Percentiles rank a stretch among this genome's conserved stretches.
phyloP scores from a whole-genome alignment of 768 basidiomycete genomes.

The Gloeostereum incarnatum region DNA sequence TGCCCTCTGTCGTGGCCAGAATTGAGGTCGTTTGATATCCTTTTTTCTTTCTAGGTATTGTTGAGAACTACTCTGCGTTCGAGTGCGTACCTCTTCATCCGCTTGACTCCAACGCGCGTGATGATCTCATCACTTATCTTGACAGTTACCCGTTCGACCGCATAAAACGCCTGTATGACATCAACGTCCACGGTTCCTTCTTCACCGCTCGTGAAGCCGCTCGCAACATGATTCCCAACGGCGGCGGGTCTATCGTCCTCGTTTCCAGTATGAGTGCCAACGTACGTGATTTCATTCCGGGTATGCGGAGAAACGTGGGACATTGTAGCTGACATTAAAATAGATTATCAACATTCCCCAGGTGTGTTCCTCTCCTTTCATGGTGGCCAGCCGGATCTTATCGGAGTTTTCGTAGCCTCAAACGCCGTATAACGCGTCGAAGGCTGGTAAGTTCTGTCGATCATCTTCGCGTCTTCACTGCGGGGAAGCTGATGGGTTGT shows the following conservation, averaged over 20 bases:
- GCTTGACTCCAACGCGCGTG: conserved; percentile 1
- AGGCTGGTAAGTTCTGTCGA: conserved; percentile 50
- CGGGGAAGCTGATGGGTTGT: conserved; percentile 8
- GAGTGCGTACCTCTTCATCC: conserved; percentile 42
- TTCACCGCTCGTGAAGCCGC: conserved; percentile 97
- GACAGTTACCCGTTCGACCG: conserved; percentile 78
- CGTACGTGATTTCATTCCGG: conserved; percentile 33
- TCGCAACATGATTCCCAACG: conserved; percentile 77
- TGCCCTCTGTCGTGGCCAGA: conserved; percentile 11
- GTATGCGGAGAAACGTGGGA: too few species aligned
- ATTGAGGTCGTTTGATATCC: background rate
- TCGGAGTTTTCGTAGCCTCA: conserved; percentile 44
- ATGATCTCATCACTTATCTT: background rate
- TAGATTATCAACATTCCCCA: conserved; percentile 89
- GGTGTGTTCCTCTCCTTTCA: conserved; percentile 23
- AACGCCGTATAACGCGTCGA: conserved; percentile 94
- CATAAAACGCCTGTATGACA: conserved; percentile 75
- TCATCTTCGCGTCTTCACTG: background rate
- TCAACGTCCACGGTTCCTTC: conserved; percentile 92
- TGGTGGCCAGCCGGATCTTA: background rate
- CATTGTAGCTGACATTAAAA: conserved; percentile 9
- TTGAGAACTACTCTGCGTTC: conserved; percentile 82
- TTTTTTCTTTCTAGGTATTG: conserved; percentile 45
- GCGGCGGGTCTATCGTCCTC: conserved; percentile 75
- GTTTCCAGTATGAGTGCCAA: conserved; percentile 89